Base-by-base conservation (phyloP, 768 basidiomycete genomes). In the Leccinum olivaceopallidum region DNA sequence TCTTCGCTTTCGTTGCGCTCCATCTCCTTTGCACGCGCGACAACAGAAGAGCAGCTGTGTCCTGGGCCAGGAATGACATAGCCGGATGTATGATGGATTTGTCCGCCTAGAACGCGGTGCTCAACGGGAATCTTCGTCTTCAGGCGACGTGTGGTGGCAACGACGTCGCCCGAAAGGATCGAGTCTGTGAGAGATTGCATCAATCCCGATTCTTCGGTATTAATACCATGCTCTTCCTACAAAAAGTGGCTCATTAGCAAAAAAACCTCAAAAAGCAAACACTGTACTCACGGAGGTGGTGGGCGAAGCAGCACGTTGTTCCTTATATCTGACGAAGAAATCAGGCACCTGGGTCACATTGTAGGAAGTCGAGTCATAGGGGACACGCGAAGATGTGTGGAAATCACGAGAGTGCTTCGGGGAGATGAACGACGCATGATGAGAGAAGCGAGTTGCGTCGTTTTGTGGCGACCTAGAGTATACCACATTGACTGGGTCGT, bases 1-100 rank as follows among this genome's bases (percentile, higher is more conserved):
- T 73, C 73, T 1, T 53, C n/a, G 13, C 37, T 52, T 49, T 65
- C 68, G 18, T 71, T 57, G 12, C 75, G 69, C 39, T 60, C 64
- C 18, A 16, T 49, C 32, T 70, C 72, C 48, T 76, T 68, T 53
- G 66, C 66, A 44, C 67, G 69, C 13, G 67, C 65, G 28, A 60
- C 62, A 10, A 62, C 65, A 2, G 70, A 70, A 4, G 72, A 59
- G 53, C 73, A 62, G n/a, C 39, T 32, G 44, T 73, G 67, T 1
- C 73, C 73, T 0, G 63, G 70, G 13, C 71, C 73, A n/a, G 72
- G 73, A 4, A 73, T 61, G 8, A 73, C 64, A 34, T 68, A 73
- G 8, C 72, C 72, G 6, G 72, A 73, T 12, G 73, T 26, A 44
- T 75, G 72, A 14, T 65, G 9, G 49, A 68, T 13, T 28, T 55